Base-by-base conservation (phyloP, 140 eudicot species). In the Stevia rebaudiana region DNA sequence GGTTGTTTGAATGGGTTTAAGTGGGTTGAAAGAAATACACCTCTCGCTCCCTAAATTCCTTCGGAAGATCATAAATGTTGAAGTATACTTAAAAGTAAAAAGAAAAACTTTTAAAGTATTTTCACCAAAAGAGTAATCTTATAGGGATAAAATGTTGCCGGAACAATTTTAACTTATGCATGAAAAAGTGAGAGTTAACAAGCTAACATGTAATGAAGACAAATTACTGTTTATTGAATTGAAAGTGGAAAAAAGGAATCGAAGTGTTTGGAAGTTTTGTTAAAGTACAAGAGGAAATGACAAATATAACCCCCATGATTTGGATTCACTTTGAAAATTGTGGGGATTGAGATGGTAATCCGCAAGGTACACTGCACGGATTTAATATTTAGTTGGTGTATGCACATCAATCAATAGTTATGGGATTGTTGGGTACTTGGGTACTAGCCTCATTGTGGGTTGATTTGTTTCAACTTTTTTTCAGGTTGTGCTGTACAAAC, bases 361-460 rank as follows among this genome's bases (percentile, higher is more conserved):
- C 58, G 69, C 59, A 40, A 8, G 52, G 42, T 19, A 30, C 24
- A 37, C 68, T 66, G 69, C 59, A 57, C 69, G 74, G 35, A 69
- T 48, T 60, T 28, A 74, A 67, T 67, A 48, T 68, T 39, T 41
- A 40, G 73, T 74, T 65, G 73, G 78, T 74, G 78, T 56, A 23
- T 61, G 59, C 43, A 53, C 3, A 28, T 50, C 57, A 54, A 39
- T 54, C 51, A 55, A 46, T 55, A 43, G 42, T 53, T 54, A 53
- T 35, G 36, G 53, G 72, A 63, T 64, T 15, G 67, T 24, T 61
- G 77, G 44, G 57, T 72, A 51, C 70, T 24, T 61, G 77, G 44
- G 57, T 72, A 51, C 70, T 69, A 50, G 61, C 22, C 48, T 52
- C 65, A 44, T 8, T 21, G 16, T 55, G 18, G 54, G 61, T 74